Evolutionary conservation across 352 stramenopile genomes (phyloP), one percentile per base, ranked within the genome.

Genomic region (Plasmopara viticola): DNA sequence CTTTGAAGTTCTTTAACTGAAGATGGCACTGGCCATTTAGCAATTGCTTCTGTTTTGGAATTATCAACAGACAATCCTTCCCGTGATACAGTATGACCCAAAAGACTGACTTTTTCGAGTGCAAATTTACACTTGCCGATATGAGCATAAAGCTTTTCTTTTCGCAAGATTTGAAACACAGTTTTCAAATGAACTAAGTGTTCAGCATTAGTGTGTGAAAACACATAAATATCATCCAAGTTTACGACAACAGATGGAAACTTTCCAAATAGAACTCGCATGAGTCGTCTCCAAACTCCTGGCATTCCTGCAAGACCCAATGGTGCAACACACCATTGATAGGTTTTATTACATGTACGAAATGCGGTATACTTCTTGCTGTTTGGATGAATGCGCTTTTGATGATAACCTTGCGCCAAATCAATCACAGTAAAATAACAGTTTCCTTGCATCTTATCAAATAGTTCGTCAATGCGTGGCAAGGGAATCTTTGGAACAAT

Each of bases 221-320:
- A 53, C 1, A 59, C 31, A 20, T 44, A 49, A 17, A 49, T 59
- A 13, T 53, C 52, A 30, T 53, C 37, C 2, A 59, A n/a, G 18
- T 53, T 49, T 5, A 53, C 51, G 2, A 58, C 44, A 29, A 48
- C 35, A 44, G 52, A 53, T 1, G 2, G 12, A 25, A 44, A 38
- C n/a, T 53, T 10, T n/a, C 15, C 29, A 18, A 58, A 57, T 8
- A 58, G 13, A 2, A 2, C 29, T 13, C 25, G 20, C 44, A 58
- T 52, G 12, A 58, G 28, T 5, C 44, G 20, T 4, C 44, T 44
- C 51, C 44, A 58, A 10, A 12, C 28, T 20, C 44, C 35, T 25
- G 51, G 37, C 51, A 43, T 58, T 9, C 34, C 51, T 9, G 51
- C 33, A 6, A 58, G 35, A 2, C 51, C 51, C 29, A 58, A 53